Evolutionary conservation across 73 alveolate genomes (phyloP), one percentile per base, ranked within the genome.

Genomic region (Paramecium tetraurelia): DNA sequence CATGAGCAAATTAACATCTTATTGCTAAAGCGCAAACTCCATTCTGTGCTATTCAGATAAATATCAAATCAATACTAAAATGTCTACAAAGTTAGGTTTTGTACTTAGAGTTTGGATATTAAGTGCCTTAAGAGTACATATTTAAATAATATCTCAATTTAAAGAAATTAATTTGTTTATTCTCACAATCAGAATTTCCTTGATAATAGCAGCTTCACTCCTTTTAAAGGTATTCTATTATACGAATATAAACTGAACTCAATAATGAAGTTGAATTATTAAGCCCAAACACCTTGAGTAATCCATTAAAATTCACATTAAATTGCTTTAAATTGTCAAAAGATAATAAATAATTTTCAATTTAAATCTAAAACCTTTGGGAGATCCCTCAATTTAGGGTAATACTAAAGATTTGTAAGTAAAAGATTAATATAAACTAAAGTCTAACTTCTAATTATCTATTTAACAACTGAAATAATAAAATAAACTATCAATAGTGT

Each of bases 1-100:
- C 90, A 80, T 80, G 90, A 80, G 90, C 90, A 46, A 80, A 80
- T 80, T 80, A 46, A 80, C 90, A 80, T 80, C 75, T 80, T 27
- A 35, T 21, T 41, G 75, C 90, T 80, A 80, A 80, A 24, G 90
- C 90, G 57, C 90, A 80, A 44, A 80, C 72, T 44, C 90, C 90
- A 46, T 80, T 80, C 44, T 31, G 57, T 80, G 90, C 90, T 80
- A 46, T 53, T 53, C 69, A 53, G 3, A 21, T 80, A 80, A 6
- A n/a, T n/a, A 80, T 80, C 14, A 80, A 20, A 72, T 29, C 59
- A 20, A 18, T 80, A 80, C 90, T 20, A 48, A 80, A 80, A 80
- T 80, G 90, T 80, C 90, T 80, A 46, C 90, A 80, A 24, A 80
- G 72, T 48, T 80, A 46, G 48, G 90, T 80, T 35, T 80, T 80